Evolutionary conservation across 768 basidiomycete species (phyloP).

Genomic region (Naematelia encephala): DNA sequence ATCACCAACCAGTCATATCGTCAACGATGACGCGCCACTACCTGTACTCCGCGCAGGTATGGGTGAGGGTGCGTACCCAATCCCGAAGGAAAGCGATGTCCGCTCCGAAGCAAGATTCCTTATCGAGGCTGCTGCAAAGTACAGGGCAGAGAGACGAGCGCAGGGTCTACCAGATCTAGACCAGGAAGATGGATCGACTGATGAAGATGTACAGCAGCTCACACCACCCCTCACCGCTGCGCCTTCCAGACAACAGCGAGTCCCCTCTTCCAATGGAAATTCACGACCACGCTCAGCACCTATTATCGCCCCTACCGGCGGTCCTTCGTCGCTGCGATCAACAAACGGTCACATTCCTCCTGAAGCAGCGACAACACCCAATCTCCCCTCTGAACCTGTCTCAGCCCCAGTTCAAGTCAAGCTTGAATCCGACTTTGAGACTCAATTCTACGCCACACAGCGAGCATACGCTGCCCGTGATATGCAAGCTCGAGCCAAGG

Average conservation of each 20-base stretch:
- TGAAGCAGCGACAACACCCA: background rate
- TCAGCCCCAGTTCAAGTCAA: background rate
- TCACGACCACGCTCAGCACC: background rate
- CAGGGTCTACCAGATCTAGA: background rate
- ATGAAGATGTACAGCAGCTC: background rate
- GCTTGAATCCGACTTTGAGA: slow-evolving; percentile 3
- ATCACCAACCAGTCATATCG: slow-evolving; percentile 3
- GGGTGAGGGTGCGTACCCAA: slow-evolving; percentile 19
- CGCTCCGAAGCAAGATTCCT: slow-evolving; percentile 19
- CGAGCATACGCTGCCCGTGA: background rate
- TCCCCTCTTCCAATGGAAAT: background rate
- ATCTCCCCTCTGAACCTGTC: background rate
- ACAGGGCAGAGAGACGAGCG: slow-evolving; percentile 7
- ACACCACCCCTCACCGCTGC: slow-evolving; percentile 7
- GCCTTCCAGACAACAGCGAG: background rate
- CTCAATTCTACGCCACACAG: slow-evolving; percentile 7
- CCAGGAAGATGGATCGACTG: background rate
- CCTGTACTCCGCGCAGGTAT: slow-evolving; percentile 28
- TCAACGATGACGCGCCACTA: slow-evolving; percentile 14
- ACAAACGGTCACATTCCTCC: background rate
- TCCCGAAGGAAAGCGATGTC: slow-evolving; percentile 22
- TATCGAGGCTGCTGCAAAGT: slow-evolving; percentile 14
- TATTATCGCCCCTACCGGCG: background rate
- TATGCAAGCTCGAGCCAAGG: background rate
- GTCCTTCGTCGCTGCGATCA: background rate